Conservation (phyloP, 1,139 yeast species). For the Taphrina pruni region DNA sequence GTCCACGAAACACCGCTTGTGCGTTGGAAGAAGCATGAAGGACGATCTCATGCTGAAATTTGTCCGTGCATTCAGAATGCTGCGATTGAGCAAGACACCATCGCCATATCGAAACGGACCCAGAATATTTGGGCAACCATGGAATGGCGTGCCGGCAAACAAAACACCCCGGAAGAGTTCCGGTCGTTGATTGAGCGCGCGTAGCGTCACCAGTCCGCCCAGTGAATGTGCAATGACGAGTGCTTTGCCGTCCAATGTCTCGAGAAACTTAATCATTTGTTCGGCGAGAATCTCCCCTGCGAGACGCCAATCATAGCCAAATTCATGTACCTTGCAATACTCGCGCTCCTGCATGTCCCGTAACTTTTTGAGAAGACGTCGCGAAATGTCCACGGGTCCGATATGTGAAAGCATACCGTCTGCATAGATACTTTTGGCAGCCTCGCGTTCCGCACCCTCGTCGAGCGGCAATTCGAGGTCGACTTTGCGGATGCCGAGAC, state of each 20-base stretch:
- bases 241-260: conserved; percentile 56
- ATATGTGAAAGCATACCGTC: conserved; percentile 80
- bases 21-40: conserved; percentile 73
- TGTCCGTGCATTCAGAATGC: conserved; percentile 75
- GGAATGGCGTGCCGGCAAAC: conserved; percentile 77
- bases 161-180: conserved; percentile 71
- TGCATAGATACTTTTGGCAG: conserved; percentile 62
- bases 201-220: conserved; percentile 89
- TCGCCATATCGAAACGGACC: conserved; percentile 88
- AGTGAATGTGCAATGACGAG: conserved; percentile 82
- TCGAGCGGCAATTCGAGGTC: conserved; percentile 74
- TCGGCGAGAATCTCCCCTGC: conserved; percentile 64
- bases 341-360: conserved; percentile 46
- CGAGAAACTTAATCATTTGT: conserved; percentile 60
- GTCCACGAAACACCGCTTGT: conserved; percentile 75
- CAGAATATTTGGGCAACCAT: conserved; percentile 80
- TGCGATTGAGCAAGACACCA: conserved; percentile 73
- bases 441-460: conserved; percentile 64
- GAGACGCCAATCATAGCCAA: conserved; percentile 91
- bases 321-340: conserved; percentile 68
- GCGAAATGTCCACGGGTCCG: conserved; percentile 85
- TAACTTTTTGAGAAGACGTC: conserved; percentile 54
- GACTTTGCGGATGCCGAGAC: conserved; percentile 66
- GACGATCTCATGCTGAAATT: conserved; percentile 89
- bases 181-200: conserved; percentile 72